Conservation (phyloP, 257 asterid species). For the Galeopsis tetrahit region DNA sequence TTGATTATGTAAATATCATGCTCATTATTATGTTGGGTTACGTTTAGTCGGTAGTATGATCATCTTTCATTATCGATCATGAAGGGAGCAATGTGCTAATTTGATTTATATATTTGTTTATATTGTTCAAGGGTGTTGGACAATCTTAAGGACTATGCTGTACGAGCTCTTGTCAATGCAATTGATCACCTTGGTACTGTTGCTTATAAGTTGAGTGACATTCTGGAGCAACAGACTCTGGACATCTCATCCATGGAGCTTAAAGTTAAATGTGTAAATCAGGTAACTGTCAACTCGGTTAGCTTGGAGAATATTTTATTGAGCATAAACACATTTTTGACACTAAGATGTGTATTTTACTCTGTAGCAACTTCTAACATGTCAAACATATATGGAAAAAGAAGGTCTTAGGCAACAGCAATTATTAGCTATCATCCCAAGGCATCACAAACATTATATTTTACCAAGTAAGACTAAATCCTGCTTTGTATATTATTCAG, state of each 20-base stretch:
- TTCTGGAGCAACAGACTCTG: constrained; percentile 76
- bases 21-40: constrained; percentile 12
- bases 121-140: constrained; percentile 74
- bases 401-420: constrained; percentile 98
- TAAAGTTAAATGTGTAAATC: constrained; percentile 72
- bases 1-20: constrained; percentile 8
- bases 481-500: constrained; percentile 18
- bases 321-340: constrained; percentile 31
- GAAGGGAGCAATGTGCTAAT: constrained; percentile 21
- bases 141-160: constrained; percentile 91
- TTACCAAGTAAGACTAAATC: constrained; percentile 72
- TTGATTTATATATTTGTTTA: constrained; percentile 28
- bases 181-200: constrained; percentile 99
- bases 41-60: constrained; percentile 20
- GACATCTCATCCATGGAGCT: constrained; percentile 74
- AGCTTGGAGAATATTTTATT: constrained; percentile 20
- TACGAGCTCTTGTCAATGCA: constrained; percentile 94
- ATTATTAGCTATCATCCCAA: constrained; percentile 78
- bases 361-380: constrained; percentile 73
- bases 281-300: constrained; percentile 47
- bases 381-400: constrained; percentile 73
- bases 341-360: constrained; percentile 31
- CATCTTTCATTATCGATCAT: constrained; percentile 3
- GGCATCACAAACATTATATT: constrained; percentile 94
- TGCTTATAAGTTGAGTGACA: constrained; percentile 89